Conservation (phyloP, 2,329 filamentous ascomycete genomes). For the Pseudocercospora vitis region DNA sequence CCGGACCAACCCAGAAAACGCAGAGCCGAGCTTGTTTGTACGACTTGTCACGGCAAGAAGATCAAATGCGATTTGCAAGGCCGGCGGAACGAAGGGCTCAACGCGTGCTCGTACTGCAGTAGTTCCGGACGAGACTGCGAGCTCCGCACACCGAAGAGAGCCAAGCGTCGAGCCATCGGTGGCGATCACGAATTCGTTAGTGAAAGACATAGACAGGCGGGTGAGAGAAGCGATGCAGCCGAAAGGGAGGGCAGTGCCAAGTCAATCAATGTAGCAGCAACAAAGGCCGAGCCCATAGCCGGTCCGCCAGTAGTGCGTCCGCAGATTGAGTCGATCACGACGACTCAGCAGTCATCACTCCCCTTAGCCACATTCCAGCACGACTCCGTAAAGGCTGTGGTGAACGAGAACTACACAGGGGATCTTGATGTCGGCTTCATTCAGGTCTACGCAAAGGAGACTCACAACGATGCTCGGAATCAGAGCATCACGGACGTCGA, state of each 20-base stretch:
- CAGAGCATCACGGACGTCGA: constrained; percentile 5
- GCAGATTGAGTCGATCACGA: too few relatives aligned
- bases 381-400: neutral
- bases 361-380: neutral
- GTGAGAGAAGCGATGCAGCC: neutral
- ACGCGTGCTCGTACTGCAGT: constrained; percentile 12
- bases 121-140: constrained; percentile 8
- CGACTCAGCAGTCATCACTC: neutral
- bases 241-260: neutral
- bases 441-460: constrained; percentile 6
- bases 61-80: constrained; percentile 14
- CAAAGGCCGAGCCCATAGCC: neutral
- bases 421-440: constrained; percentile 5
- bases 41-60: constrained; percentile 14
- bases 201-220: neutral
- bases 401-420: neutral
- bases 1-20: constrained; percentile 13
- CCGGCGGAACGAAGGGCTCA: constrained; percentile 7
- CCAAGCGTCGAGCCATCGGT: neutral
- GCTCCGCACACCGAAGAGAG: constrained; percentile 4
- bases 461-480: constrained; percentile 2
- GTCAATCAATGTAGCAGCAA: neutral
- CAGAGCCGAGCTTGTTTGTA: constrained; percentile 14
- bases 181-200: neutral
- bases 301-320: neutral